Conservation (phyloP, 1,284 basidiomycete species). For the Erythrobasidium hasegawianum region DNA sequence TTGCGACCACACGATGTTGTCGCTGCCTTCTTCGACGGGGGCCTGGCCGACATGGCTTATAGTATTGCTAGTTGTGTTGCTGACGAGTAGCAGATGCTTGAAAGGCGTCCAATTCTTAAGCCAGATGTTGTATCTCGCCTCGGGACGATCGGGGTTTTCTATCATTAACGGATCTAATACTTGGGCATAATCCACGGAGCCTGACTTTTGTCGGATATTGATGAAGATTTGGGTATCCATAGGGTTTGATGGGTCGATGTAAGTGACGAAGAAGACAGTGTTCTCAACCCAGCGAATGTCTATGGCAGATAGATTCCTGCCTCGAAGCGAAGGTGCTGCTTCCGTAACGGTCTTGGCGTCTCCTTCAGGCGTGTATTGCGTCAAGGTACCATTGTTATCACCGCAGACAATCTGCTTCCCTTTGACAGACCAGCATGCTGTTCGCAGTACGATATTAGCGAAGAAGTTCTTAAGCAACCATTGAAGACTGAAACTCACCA, state of each 20-base stretch:
- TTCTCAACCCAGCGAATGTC: constrained; percentile 58
- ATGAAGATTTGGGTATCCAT: constrained; percentile 49
- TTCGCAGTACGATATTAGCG: constrained; percentile 14
- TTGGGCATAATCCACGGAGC: constrained; percentile 46
- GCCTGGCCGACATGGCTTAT: constrained; percentile 44
- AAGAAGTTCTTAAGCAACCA: neutral
- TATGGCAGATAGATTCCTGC: constrained; percentile 29
- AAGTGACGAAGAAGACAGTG: constrained; percentile 55
- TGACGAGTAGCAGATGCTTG: constrained; percentile 53
- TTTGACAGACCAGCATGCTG: constrained; percentile 56
- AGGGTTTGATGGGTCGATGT: constrained; percentile 49
- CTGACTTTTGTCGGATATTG: constrained; percentile 47
- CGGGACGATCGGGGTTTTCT: constrained; percentile 45
- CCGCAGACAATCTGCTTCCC: constrained; percentile 58
- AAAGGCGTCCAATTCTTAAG: constrained; percentile 51
- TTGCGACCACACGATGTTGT: constrained; percentile 14
- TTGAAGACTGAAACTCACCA: neutral
- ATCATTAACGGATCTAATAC: constrained; percentile 52
- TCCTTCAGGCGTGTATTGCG: constrained; percentile 56
- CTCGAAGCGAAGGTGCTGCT: constrained; percentile 47
- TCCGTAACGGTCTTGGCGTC: constrained; percentile 52
- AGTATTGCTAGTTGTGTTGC: constrained; percentile 51
- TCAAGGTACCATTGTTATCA: constrained; percentile 50
- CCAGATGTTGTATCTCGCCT: constrained; percentile 49
- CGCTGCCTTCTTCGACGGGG: constrained; percentile 18